Evolutionary conservation across 1,139 yeast species (phyloP).

Genomic region (Casaregolazyma suthepensis): DNA sequence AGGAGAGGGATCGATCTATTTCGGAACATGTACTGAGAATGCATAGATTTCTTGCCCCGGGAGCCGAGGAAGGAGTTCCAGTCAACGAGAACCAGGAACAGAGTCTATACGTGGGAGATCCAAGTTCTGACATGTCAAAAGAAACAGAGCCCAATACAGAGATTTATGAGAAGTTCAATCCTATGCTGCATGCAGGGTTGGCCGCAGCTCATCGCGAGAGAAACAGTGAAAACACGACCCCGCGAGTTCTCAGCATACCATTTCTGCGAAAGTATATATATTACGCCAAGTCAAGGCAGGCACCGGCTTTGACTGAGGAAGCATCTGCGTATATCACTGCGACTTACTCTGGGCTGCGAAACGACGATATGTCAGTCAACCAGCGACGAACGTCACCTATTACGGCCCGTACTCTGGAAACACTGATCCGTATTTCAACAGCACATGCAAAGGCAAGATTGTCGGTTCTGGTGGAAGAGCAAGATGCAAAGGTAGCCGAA

Average conservation of each 20-base stretch:
- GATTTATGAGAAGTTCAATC: slow-evolving; percentile 77
- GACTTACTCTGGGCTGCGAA: slow-evolving; percentile 75
- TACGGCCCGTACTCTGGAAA: slow-evolving; percentile 96
- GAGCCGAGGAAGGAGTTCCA: slow-evolving; percentile 91
- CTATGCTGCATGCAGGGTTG: slow-evolving; percentile 79
- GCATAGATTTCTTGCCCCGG: slow-evolving; percentile 87
- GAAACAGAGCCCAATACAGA: slow-evolving; percentile 43
- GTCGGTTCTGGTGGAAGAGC: slow-evolving; percentile 63
- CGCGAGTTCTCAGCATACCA: slow-evolving; percentile 64
- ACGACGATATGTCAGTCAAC: slow-evolving; percentile 64
- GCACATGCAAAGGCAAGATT: slow-evolving; percentile 96
- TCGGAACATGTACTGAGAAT: slow-evolving; percentile 93
- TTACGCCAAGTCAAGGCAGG: slow-evolving; percentile 84
- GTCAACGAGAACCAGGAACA: slow-evolving; percentile 69
- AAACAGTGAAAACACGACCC: slow-evolving; percentile 21
- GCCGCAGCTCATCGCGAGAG: slow-evolving; percentile 28
- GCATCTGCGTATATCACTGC: slow-evolving; percentile 81
- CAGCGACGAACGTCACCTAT: slow-evolving; percentile 89
- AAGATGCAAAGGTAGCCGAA: slow-evolving; percentile 85
- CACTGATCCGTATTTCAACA: slow-evolving; percentile 88
- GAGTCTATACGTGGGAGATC: slow-evolving; percentile 74
- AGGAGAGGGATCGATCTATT: slow-evolving; percentile 74
- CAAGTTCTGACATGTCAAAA: slow-evolving; percentile 33
- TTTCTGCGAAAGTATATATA: slow-evolving; percentile 89
- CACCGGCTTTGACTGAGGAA: slow-evolving; percentile 70